These are phyloP conservation scores for Saccharomycopsis malanga DNA, from an alignment of 805 yeast species.

Conservation along the genomic window DNA sequence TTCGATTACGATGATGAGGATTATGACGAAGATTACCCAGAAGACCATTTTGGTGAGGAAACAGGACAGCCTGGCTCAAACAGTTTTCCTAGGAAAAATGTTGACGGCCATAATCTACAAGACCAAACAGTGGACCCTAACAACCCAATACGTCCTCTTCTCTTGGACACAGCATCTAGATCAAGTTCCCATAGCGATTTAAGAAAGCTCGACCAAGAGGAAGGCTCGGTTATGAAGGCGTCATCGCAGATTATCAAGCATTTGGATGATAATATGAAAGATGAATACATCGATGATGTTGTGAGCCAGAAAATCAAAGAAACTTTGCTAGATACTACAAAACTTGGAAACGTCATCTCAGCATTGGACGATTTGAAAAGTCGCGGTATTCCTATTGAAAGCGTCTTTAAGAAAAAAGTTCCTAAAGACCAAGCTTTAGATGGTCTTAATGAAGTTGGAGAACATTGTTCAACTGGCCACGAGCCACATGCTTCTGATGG, in stretches of 20 bases:
- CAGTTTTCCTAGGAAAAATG: background rate
- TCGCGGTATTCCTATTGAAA: slow-evolving; percentile 35
- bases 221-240: slow-evolving; percentile 26
- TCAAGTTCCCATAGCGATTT: background rate
- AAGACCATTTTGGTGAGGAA: background rate
- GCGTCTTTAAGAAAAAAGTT: slow-evolving; percentile 29
- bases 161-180: background rate
- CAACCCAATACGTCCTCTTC: no score
- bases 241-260: slow-evolving; percentile 17
- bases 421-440: slow-evolving; percentile 4
- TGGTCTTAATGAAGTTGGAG: slow-evolving; percentile 1
- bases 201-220: slow-evolving; percentile 22
- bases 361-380: slow-evolving; percentile 34
- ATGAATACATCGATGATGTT: slow-evolving; percentile 19
- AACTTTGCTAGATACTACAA: slow-evolving; percentile 31
- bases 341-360: slow-evolving; percentile 33
- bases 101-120: no score
- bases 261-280: slow-evolving; percentile 1
- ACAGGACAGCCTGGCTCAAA: background rate
- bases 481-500: background rate
- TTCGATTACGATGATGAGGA: slow-evolving; percentile 3
- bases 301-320: slow-evolving; percentile 34
- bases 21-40: slow-evolving; percentile 5
- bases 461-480: background rate
- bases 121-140: no score